Base-by-base conservation (phyloP, 164 flowering plant species). In the Vitis cinerea region DNA sequence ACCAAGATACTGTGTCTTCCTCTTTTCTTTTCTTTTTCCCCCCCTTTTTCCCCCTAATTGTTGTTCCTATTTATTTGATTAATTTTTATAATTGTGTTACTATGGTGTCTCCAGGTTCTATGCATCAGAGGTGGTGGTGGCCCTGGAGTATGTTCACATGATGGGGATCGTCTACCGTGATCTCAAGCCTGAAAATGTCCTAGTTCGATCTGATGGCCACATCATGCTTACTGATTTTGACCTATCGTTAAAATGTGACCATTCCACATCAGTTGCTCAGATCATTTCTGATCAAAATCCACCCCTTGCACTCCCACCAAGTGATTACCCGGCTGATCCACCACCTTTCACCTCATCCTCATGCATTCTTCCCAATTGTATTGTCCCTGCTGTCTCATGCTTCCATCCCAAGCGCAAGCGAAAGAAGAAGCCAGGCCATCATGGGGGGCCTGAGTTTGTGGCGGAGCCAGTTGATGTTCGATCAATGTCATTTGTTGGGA, bases 401-500 rank as follows among this genome's bases (percentile, higher is more conserved):
- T 72, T 81, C 73, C 78, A 71, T 50, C 79, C 68, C 15, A 75
- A 59, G 52, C 79, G 78, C 19, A 77, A 69, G 67, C 61, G 75
- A 10, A 74, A 72, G 61, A 74, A 72, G 73, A 74, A 77, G 70
- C 69, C 61, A 7, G 62, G 74, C 62, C 69, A 64, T 16, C 79
- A 66, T 5, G 64, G 62, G 48, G 76, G 81, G 58, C 84, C 85
- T 4, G 89, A 85, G 66, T 78, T 91, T 15, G 83, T 87, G 9
- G 89, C 88, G 0, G 97, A 87, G 83, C 97, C 97, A 1, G 65
- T 85, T 3, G 87, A 83, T 10, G 88, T 87, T 44, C 76, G 97
- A 57, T 91, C 97, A 19, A 91, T 86, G 92, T 89, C 97, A 0
- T 91, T 89, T 12, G 94, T 91, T 3, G 97, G 97, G 67, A 90